Percentiles rank a stretch among this genome's conserved stretches.
These are phyloP conservation scores for Stellera chamaejasme DNA, from an alignment of 345 rosid genomes.

Conservation along the genomic window DNA sequence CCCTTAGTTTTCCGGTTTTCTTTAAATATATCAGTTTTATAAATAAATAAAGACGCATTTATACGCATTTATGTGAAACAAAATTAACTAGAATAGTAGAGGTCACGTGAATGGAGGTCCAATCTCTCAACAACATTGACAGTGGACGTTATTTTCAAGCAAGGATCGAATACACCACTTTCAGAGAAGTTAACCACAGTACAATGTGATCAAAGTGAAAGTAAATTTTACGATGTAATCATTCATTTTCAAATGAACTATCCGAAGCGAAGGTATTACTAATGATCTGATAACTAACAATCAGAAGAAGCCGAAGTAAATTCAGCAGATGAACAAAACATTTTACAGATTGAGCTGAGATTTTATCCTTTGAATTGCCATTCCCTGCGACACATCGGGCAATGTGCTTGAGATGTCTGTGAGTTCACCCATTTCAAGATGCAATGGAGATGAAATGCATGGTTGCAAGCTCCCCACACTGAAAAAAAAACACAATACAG, in stretches of 20 bases:
- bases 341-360: not conserved
- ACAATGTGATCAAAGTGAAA: too few species aligned
- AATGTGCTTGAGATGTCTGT: slow-evolving; percentile 81
- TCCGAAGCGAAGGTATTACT: too few species aligned
- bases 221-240: too few species aligned
- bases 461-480: slow-evolving; percentile 77
- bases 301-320: too few species aligned
- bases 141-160: too few species aligned
- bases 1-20: not conserved
- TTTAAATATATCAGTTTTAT: not conserved
- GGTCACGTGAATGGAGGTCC: too few species aligned
- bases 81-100: too few species aligned
- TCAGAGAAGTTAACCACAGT: too few species aligned
- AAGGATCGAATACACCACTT: too few species aligned
- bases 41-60: not conserved
- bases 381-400: slow-evolving; percentile 84
- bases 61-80: not conserved
- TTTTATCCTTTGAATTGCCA: slow-evolving; percentile 65
- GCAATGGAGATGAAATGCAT: slow-evolving; percentile 90
- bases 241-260: too few species aligned
- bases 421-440: slow-evolving; percentile 94
- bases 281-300: too few species aligned
- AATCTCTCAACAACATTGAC: too few species aligned
- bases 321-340: not conserved
- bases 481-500: not conserved